Conservation (phyloP, 2,329 filamentous ascomycete species). For the Sarocladiaceae sp. region DNA sequence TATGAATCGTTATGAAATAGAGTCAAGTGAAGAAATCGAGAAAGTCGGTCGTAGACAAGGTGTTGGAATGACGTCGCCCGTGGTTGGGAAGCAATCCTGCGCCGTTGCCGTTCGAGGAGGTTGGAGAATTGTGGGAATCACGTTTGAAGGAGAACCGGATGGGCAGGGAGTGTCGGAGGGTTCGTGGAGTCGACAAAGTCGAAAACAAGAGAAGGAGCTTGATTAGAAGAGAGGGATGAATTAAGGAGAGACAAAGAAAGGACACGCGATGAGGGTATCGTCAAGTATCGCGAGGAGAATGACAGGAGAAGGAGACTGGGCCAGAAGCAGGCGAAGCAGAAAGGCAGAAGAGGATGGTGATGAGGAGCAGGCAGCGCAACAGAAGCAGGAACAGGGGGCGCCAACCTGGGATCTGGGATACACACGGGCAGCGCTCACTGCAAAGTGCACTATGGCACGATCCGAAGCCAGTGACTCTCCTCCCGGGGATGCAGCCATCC, state of each 20-base stretch:
- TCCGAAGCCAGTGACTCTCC: no score
- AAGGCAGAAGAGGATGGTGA: conserved; percentile 2
- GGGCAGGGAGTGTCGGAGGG: conserved; percentile 3
- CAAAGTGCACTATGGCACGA: no score
- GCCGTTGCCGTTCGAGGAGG: neutral
- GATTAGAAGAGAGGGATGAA: conserved; percentile 6
- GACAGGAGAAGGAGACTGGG: neutral
- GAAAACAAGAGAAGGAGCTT: neutral
- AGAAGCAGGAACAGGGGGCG: neutral
- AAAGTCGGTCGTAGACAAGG: neutral
- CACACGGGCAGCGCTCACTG: no score
- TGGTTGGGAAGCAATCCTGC: neutral
- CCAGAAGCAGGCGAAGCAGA: neutral
- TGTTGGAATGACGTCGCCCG: neutral
- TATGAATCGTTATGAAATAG: neutral
- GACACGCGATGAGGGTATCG: conserved; percentile 5
- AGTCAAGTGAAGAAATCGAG: neutral
- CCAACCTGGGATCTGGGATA: neutral
- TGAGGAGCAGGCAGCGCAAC: neutral
- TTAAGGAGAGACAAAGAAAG: conserved; percentile 11
- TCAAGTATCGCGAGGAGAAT: conserved; percentile 2
- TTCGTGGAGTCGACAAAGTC: neutral
- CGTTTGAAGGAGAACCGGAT: neutral
- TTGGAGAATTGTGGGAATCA: conserved; percentile 6
- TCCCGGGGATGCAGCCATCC: no score